Base-by-base conservation (phyloP, 1,139 yeast species). In the Taiozyma sp. region DNA sequence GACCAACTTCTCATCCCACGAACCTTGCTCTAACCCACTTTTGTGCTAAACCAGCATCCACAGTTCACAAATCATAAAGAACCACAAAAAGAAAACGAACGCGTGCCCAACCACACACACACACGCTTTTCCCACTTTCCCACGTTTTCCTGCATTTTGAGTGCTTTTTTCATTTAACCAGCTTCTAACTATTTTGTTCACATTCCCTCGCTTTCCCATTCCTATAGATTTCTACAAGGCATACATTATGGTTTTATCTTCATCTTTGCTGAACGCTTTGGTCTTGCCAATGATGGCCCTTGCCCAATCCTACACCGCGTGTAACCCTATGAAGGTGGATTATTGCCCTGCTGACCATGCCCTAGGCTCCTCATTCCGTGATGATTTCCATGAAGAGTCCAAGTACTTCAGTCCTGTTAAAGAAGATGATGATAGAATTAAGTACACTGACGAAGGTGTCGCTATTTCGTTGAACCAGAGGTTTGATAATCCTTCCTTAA, bases 401-500 rank as follows among this genome's bases (percentile, higher is more conserved):
- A 60, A 70, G 9, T 70, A 75, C 62, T 83, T 76, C 58, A 47
- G 62, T 0, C 64, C 66, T 8, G 64, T 65, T 40, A 64, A 68
- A 34, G 63, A 69, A 60, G 63, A 74, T 10, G 73, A 74, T 8
- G 73, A 75, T 42, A 53, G 68, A 44, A 66, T 76, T 13, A 53
- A 56, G 13, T 76, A 74, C 53, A 58, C 67, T 13, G 68, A 68
- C n/a, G 29, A 40, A 40, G 97, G 97, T 10, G 69, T 83, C n/a
- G 65, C 73, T 30, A 67, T 90, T 55, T 75, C 83, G 2, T 68
- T 90, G 50, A 70, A 76, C 4, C 72, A 83, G 59, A 72, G 83
- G 57, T 83, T 75, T 50, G 93, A 88, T 62, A 84, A 86, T 62
- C 96, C 96, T 19, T 77, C 91, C 4, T 67, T 89, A 50, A 76